Percentiles rank a stretch among this genome's conserved stretches.
Evolutionary conservation across 306 rosid genomes (phyloP).

Genomic region (Cicer chorassanicum): DNA sequence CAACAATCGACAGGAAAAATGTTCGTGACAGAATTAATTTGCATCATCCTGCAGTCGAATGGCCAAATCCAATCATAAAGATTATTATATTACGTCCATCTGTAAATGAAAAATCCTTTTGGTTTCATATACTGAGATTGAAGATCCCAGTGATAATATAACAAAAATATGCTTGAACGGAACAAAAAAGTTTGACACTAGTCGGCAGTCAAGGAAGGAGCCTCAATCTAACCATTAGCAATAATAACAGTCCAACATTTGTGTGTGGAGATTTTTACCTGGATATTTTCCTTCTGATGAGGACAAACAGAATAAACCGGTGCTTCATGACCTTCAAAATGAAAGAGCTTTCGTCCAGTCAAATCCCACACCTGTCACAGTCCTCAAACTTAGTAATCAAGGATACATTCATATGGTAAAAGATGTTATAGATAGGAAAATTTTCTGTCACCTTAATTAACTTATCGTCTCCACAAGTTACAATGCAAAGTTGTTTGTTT

Average conservation of each 20-base stretch:
- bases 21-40: neutral
- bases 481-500: constrained; percentile 61
- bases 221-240: constrained; percentile 16
- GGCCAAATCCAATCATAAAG: constrained; percentile 3
- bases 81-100: neutral
- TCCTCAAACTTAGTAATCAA: constrained; percentile 19
- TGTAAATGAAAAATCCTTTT: neutral
- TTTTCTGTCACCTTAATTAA: constrained; percentile 65
- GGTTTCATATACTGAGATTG: constrained; percentile 1
- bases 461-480: constrained; percentile 85
- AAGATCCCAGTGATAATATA: constrained; percentile 11
- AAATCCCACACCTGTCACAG: constrained; percentile 83
- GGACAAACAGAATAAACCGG: constrained; percentile 84
- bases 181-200: constrained; percentile 16
- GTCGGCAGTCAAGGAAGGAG: neutral
- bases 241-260: constrained; percentile 11
- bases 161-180: neutral
- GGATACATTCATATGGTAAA: constrained; percentile 29
- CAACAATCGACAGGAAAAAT: neutral
- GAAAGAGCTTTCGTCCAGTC: constrained; percentile 63
- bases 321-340: constrained; percentile 82
- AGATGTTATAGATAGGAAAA: constrained; percentile 5
- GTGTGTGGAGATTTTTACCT: constrained; percentile 50
- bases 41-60: constrained; percentile 4
- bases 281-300: constrained; percentile 75